Base-by-base conservation (phyloP, 805 yeast genomes). In the Candida koratica region DNA sequence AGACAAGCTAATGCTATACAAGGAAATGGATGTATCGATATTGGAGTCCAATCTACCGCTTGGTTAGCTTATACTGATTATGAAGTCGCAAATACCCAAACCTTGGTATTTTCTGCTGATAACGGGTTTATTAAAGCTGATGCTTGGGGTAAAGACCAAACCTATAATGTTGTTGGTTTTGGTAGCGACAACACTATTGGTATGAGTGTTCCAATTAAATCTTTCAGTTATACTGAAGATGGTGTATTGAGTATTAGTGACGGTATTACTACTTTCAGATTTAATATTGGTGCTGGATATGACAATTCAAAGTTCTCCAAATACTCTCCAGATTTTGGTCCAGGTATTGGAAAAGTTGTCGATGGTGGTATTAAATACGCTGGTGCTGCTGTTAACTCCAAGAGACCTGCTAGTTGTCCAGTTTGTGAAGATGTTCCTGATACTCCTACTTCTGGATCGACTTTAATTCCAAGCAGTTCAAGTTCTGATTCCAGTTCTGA, bases 181-280 rank as follows among this genome's bases (percentile, higher is more conserved):
- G 61, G 61, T 37, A 44, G 45, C 33, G 56, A 56, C n/a, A 56
- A 56, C 37, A 36, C 42, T 13, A 52, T 55, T 41, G 60, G 58
- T 16, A 36, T 53, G 30, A 44, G 45, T 44, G 40, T 41, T 15
- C 33, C 45, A 36, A 42, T 49, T 27, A 22, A 16, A 3, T 36
- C 46, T 5, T 42, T 22, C 34, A 23, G 37, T 25, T 44, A 42
- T 25, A 19, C 28, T 30, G 39, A 31, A 5, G 44, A 37, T 16
- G 48, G 48, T 39, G 35, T 37, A 16, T 44, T 44, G 26, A 32
- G 42, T 25, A 32, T 44, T 28, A 39, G 44, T 16, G 33, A 42
- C 24, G 39, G 36, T 30, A 23, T 38, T 28, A 35, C 48, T 28
- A 30, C 42, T 13, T 44, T 38, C 37, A 35, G 28, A 1, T 53